Evolutionary conservation across 768 basidiomycete species (phyloP), one percentile per base, ranked within the genome.

Genomic region (Sporobolomyces roseus): DNA sequence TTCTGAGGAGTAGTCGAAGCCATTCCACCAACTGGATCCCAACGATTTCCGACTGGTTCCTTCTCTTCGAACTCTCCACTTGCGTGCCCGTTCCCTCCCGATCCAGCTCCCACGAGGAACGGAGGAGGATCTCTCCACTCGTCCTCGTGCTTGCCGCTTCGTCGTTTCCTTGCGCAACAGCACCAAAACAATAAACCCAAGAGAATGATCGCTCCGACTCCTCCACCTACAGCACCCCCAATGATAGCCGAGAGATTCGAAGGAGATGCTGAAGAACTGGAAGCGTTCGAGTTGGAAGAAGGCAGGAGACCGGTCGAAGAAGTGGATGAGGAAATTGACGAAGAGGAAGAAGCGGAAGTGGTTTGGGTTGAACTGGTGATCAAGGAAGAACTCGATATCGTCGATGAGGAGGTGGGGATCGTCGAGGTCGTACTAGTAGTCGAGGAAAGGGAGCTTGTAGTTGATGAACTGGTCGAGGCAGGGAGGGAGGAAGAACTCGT

Each of bases 191-290:
- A 48, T 12, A 56, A 36, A n/a, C 29, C 38, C 27, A 68, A 29
- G 48, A 56, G 46, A 25, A 43, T 25, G 51, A 68, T 55, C 29
- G 56, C 56, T 30, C 61, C 66, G 5, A 38, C 66, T 30, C 38
- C 61, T 29, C 66, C 66, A 12, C 66, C 66, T 46, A 63, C 66
- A 16, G 51, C 48, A n/a, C 66, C 66, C 21, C 66, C 66, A 21
- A 56, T 55, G 48, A 68, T 68, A 12, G 66, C 66, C 29, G 61
- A 43, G 46, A 58, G 43, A 48, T 38, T 58, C 35, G 56, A n/a
- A 32, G 55, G 36, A 4, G 55, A 49, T 27, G 30, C n/a, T 3
- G 53, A 32, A 1, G 59, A 33, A 51, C 29, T 51, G 0, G 62
- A 43, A 46, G 30, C 41, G 41, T 45, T 58, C 38, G 56, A 58